phyloP scores from a whole-genome alignment of 2,329 filamentous ascomycete species.

The Cytospora chrysosperma region DNA sequence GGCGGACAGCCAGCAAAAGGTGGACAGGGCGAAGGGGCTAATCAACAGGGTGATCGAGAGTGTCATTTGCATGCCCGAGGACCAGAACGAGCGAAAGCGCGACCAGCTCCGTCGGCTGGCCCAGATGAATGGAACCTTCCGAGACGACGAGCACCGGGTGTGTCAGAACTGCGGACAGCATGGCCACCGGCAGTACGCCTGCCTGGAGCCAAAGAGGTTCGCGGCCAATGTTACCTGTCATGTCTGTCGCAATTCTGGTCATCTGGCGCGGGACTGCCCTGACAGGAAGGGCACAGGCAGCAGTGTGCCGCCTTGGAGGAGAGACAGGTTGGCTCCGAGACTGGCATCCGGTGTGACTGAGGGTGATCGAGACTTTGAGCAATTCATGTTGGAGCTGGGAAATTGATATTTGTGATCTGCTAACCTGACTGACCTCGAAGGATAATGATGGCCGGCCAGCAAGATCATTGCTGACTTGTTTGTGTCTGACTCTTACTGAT shows the following conservation, averaged over 20 bases:
- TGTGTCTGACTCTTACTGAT: no score
- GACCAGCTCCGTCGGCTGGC: slow-evolving; percentile 78
- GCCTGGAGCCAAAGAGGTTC: background rate
- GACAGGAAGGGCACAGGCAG: background rate
- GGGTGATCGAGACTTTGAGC: slow-evolving; percentile 2
- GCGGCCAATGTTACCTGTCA: background rate
- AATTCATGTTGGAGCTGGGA: slow-evolving; percentile 7
- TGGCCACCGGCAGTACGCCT: background rate
- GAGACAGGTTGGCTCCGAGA: background rate
- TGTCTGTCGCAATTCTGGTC: background rate
- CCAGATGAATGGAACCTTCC: slow-evolving; percentile 76
- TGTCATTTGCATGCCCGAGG: slow-evolving; percentile 73
- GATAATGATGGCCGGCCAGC: no score
- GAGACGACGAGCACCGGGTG: slow-evolving; percentile 62
- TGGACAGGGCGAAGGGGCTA: slow-evolving; percentile 71
- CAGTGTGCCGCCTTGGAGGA: slow-evolving; percentile 8
- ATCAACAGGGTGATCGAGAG: slow-evolving; percentile 79
- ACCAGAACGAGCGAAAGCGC: slow-evolving; percentile 75
- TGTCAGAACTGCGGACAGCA: background rate
- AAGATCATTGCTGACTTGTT: no score
- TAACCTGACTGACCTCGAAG: background rate
- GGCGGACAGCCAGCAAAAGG: slow-evolving; percentile 77
- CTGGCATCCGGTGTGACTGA: background rate
- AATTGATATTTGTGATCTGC: background rate
- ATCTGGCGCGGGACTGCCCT: slow-evolving; percentile 5